These are phyloP conservation scores for Cyclospora cayetanensis DNA, from an alignment of 169 alveolate species.

Conservation along the genomic window DNA sequence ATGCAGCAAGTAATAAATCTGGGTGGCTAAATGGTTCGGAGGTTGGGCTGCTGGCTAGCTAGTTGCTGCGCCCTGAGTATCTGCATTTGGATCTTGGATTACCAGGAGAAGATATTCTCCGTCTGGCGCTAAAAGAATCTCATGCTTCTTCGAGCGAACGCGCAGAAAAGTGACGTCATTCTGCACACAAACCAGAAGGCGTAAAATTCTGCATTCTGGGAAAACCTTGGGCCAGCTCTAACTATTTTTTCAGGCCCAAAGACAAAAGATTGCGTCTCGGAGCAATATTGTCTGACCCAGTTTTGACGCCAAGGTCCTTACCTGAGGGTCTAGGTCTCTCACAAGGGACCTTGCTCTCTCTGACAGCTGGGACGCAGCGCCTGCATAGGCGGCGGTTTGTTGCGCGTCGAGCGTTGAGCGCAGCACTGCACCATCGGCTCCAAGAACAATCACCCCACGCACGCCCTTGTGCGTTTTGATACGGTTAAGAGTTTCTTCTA, in stretches of 20 bases:
- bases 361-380: constrained; percentile 84
- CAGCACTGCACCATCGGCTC: constrained; percentile 86
- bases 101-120: constrained; percentile 94
- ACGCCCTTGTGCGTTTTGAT: constrained; percentile 95
- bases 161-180: constrained; percentile 93
- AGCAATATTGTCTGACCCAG: no score
- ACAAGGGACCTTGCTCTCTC: constrained; percentile 87
- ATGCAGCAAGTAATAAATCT: no score
- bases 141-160: constrained; percentile 92
- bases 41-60: neutral
- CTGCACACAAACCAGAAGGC: constrained; percentile 69
- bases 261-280: no score
- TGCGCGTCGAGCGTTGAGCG: constrained; percentile 85
- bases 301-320: no score
- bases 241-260: no score
- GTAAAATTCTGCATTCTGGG: no score
- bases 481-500: constrained; percentile 94
- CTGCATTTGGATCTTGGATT: constrained; percentile 92
- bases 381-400: constrained; percentile 80
- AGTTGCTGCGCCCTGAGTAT: constrained; percentile 75
- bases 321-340: constrained; percentile 89
- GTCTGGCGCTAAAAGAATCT: constrained; percentile 96
- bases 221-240: no score
- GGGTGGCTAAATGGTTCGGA: no score
- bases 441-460: constrained; percentile 90